Conservation (phyloP, 2,329 filamentous ascomycete species). For the Pseudomassariella vexata region DNA sequence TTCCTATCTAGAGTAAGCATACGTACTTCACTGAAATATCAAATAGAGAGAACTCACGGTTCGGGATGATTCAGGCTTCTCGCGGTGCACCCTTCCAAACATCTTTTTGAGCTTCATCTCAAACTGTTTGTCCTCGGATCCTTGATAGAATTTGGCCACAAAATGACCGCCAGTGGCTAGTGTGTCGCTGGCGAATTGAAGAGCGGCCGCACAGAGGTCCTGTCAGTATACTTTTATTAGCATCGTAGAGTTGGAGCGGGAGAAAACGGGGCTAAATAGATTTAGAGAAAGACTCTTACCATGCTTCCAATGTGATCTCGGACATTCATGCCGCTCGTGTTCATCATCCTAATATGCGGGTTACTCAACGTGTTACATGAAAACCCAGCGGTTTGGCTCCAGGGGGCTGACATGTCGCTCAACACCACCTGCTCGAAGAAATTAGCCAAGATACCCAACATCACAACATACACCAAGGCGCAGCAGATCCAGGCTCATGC, state of each 20-base stretch:
- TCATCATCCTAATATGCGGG: conserved; percentile 98
- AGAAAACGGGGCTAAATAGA: conserved; percentile 4
- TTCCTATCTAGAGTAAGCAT: conserved; percentile 59
- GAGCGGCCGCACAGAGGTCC: conserved; percentile 84
- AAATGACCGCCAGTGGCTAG: conserved; percentile 81
- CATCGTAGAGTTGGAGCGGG: no score
- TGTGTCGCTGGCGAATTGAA: conserved; percentile 80
- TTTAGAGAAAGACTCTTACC: conserved; percentile 50
- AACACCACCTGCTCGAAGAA: conserved; percentile 61
- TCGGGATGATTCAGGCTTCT: conserved; percentile 89
- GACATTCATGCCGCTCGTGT: conserved; percentile 84
- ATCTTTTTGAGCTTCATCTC: conserved; percentile 69
- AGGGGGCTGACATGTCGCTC: conserved; percentile 99
- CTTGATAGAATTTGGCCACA: conserved; percentile 97
- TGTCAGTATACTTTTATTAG: conserved; percentile 34
- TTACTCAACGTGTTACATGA: conserved; percentile 88
- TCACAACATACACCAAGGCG: no score
- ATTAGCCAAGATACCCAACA: background rate
- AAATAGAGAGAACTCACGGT: conserved; percentile 52
- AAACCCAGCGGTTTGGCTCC: conserved; percentile 73
- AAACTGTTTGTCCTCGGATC: conserved; percentile 74
- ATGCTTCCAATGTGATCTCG: conserved; percentile 91
- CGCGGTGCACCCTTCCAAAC: conserved; percentile 74
- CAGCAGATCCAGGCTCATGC: background rate
- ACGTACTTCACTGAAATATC: no score